A percentile compares a stretch with the other conserved stretches of the same genome.
phyloP scores from a whole-genome alignment of 345 rosid genomes.

The Erucastrum elatum region DNA sequence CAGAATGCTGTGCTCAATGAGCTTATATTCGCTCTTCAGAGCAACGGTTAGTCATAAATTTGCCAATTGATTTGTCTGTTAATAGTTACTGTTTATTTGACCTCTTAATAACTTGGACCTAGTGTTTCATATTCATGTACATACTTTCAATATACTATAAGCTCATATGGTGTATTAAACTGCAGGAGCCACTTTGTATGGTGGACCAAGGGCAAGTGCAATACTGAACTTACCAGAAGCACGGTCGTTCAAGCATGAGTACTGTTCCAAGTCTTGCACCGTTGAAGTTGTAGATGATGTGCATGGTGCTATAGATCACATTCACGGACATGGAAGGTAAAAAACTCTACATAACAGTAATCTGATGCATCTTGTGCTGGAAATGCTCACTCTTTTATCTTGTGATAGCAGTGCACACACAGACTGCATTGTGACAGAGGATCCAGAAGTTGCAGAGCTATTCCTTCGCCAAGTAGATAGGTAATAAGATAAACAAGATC shows the following conservation, averaged over 20 bases:
- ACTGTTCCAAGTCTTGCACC: constrained; percentile 82
- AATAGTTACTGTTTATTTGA: neutral
- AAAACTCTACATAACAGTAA: neutral
- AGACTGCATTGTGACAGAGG: constrained; percentile 86
- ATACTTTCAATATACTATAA: neutral
- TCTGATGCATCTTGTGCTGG: neutral
- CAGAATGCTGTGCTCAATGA: constrained; percentile 55
- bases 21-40: constrained; percentile 53
- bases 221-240: constrained; percentile 64
- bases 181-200: constrained; percentile 76
- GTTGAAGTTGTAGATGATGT: constrained; percentile 91
- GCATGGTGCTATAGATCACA: constrained; percentile 76
- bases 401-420: constrained; percentile 79
- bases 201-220: constrained; percentile 76
- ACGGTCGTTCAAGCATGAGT: constrained; percentile 69
- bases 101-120: neutral
- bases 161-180: neutral
- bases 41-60: constrained; percentile 51
- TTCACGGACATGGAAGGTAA: constrained; percentile 90
- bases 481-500: constrained; percentile 30
- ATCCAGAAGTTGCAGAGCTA: constrained; percentile 63
- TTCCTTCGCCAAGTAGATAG: constrained; percentile 88
- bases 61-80: neutral
- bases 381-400: constrained; percentile 2
- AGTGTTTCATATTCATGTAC: neutral